phyloP scores from a whole-genome alignment of 305 asterid genomes.

The Fraxinus greggii region DNA sequence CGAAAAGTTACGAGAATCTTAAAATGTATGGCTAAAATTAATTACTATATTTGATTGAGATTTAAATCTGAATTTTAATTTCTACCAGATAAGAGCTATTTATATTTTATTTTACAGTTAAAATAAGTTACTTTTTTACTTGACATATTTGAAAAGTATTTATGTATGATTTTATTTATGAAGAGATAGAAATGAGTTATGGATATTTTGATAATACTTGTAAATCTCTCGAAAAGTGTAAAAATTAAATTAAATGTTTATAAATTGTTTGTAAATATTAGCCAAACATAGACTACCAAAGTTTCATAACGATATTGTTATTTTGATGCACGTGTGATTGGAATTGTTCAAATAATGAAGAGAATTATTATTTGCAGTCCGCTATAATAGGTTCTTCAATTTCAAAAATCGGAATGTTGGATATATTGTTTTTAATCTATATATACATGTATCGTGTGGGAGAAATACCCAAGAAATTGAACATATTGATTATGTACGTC shows the following conservation, averaged over 20 bases:
- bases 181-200: background rate
- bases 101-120: too few species aligned
- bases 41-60: too few species aligned
- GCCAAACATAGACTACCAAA: background rate
- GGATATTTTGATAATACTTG: background rate
- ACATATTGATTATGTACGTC: too few species aligned
- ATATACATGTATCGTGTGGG: too few species aligned
- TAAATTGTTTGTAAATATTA: too few species aligned
- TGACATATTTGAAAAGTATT: background rate
- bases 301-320: too few species aligned
- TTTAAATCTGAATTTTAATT: too few species aligned
- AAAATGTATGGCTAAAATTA: too few species aligned
- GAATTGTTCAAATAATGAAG: background rate
- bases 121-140: background rate
- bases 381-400: background rate
- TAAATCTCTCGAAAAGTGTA: background rate
- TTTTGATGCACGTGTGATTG: background rate
- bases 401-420: background rate
- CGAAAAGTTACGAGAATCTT: too few species aligned
- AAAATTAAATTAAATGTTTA: too few species aligned
- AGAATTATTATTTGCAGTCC: background rate
- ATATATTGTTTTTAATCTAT: too few species aligned
- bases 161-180: background rate
- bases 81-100: background rate
- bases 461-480: too few species aligned